Conservation (phyloP, 2,329 filamentous ascomycete species). For the Aspergillus sp. region DNA sequence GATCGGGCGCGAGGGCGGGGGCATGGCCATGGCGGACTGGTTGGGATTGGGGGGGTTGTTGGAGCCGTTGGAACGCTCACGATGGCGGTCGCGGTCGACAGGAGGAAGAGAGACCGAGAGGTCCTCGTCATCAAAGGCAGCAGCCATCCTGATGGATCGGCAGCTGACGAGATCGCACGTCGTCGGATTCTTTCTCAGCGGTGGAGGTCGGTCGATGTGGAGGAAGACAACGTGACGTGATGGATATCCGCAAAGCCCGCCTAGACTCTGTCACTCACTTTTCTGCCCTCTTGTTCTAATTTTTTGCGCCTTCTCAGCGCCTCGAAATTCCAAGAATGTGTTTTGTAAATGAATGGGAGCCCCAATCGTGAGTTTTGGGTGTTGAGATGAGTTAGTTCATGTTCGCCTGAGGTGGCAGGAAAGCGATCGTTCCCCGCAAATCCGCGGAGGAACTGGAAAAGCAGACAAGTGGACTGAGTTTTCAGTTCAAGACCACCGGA, state of each 20-base stretch:
- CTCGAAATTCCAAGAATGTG: background rate
- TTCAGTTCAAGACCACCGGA: background rate
- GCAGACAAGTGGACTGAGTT: background rate
- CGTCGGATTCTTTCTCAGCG: constrained; percentile 9
- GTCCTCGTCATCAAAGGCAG: constrained; percentile 76
- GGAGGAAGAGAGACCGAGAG: constrained; percentile 71
- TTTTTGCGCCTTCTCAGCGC: background rate
- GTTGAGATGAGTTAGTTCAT: constrained; percentile 8
- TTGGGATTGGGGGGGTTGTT: constrained; percentile 30
- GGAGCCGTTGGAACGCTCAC: constrained; percentile 29
- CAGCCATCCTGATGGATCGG: constrained; percentile 38
- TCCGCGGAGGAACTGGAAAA: background rate
- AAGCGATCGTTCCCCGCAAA: constrained; percentile 1
- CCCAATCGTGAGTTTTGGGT: constrained; percentile 9
- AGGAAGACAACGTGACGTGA: constrained; percentile 42
- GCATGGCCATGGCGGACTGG: constrained; percentile 44
- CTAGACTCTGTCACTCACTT: background rate
- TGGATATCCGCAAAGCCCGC: constrained; percentile 31
- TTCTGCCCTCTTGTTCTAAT: background rate
- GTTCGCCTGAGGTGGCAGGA: constrained; percentile 7
- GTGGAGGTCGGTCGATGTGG: constrained; percentile 19
- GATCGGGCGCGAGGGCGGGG: constrained; percentile 40
- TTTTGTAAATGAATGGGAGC: background rate
- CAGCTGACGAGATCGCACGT: constrained; percentile 15
- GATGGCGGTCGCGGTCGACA: constrained; percentile 35